Evolutionary conservation across 1,139 yeast genomes (phyloP).

Genomic region (Debaryomycetaceae sp.): DNA sequence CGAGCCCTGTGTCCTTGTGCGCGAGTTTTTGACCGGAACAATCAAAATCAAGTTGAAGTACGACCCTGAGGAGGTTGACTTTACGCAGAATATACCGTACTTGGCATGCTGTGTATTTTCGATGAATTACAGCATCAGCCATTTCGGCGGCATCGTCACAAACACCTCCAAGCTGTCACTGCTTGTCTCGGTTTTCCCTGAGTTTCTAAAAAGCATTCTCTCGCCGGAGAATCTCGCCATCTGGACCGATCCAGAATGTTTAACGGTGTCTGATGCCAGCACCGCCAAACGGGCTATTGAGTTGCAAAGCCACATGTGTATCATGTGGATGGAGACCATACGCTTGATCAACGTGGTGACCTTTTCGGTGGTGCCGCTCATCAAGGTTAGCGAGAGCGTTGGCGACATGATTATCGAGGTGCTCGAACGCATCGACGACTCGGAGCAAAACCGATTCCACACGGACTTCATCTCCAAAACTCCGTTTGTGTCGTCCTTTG

Average conservation of each 20-base stretch:
- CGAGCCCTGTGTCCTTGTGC: slow-evolving; percentile 9
- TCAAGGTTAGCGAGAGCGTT: slow-evolving; percentile 19
- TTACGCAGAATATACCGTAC: slow-evolving; percentile 6
- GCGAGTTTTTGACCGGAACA: slow-evolving; percentile 3
- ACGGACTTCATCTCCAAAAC: slow-evolving; percentile 18
- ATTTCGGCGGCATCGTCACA: slow-evolving; percentile 1
- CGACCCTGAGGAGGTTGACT: neutral
- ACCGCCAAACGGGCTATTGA: slow-evolving; percentile 17
- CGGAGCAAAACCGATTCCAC: slow-evolving; percentile 23
- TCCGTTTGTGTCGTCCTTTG: slow-evolving; percentile 13
- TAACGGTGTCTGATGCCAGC: slow-evolving; percentile 17
- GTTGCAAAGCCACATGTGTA: slow-evolving; percentile 30
- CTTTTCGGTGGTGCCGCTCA: slow-evolving; percentile 24
- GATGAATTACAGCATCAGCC: slow-evolving; percentile 3
- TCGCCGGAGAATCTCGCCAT: slow-evolving; percentile 16
- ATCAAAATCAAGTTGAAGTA: neutral
- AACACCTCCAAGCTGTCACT: neutral
- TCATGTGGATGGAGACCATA: slow-evolving; percentile 34
- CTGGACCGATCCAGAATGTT: slow-evolving; percentile 36
- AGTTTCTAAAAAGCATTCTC: slow-evolving; percentile 1
- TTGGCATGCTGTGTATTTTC: slow-evolving; percentile 6
- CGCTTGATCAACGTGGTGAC: slow-evolving; percentile 29
- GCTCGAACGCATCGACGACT: slow-evolving; percentile 22
- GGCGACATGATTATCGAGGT: slow-evolving; percentile 18
- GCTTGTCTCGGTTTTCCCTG: slow-evolving; percentile 4